Conservation (phyloP, 495 filamentous ascomycete species). For the Neurospora discreta region DNA sequence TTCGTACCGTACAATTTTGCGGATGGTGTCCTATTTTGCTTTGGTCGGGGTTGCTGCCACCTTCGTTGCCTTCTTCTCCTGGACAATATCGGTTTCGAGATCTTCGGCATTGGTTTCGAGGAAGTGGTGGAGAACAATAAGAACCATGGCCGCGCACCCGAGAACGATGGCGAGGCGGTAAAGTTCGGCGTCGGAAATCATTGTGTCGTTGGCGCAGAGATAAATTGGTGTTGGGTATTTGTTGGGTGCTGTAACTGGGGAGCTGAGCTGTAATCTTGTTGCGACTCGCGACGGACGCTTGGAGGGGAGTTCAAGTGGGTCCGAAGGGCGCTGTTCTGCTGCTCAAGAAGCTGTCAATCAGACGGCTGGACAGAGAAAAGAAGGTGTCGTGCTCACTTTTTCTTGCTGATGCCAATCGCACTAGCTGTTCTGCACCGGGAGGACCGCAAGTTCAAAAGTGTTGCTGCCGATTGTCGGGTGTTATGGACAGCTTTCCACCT, state of each 20-base stretch:
- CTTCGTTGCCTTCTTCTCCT: conserved; percentile 49
- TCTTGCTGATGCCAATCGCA: background rate
- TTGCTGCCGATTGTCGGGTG: conserved; percentile 4
- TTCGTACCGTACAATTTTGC: conserved; percentile 10
- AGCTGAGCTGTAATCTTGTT: background rate
- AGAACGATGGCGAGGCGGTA: conserved; percentile 86
- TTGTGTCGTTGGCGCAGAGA: conserved; percentile 26
- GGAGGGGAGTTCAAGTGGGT: background rate
- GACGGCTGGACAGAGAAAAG: background rate
- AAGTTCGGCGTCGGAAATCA: conserved; percentile 81
- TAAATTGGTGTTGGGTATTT: background rate
- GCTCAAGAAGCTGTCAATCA: background rate
- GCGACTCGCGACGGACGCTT: background rate
- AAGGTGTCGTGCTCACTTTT: background rate
- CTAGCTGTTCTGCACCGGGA: background rate
- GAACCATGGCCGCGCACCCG: conserved; percentile 80
- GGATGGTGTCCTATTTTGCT: conserved; percentile 7
- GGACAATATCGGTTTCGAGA: conserved; percentile 38
- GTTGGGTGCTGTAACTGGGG: background rate
- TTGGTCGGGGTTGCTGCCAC: conserved; percentile 29
- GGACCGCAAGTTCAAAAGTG: background rate
- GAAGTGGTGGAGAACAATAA: conserved; percentile 94
- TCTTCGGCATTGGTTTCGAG: conserved; percentile 84
- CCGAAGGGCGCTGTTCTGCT: background rate
- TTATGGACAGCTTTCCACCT: conserved; percentile 21